Evolutionary conservation across 2,329 filamentous ascomycete species (phyloP).

Genomic region (Aureobasidium sp.): DNA sequence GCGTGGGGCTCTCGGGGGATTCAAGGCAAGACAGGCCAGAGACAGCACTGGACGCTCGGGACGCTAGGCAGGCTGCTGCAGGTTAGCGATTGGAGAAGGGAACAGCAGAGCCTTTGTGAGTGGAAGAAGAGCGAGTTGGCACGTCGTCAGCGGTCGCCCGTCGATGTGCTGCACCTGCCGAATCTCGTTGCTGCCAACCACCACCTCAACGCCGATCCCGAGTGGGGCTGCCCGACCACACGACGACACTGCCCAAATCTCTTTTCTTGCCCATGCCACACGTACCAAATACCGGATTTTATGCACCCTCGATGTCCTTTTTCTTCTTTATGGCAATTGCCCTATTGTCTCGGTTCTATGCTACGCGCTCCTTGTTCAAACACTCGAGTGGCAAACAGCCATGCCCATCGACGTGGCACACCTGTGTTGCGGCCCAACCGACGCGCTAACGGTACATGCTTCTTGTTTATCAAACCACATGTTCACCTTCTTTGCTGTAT

Average conservation of each 20-base stretch:
- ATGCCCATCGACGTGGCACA: constrained; percentile 5
- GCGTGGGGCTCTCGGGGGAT: neutral
- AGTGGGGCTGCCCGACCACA: constrained; percentile 9
- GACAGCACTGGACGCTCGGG: neutral
- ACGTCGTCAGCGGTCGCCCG: neutral
- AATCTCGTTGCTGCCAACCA: constrained; percentile 2
- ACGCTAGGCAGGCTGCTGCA: constrained; percentile 9
- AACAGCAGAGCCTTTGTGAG: neutral
- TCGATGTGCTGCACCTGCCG: neutral
- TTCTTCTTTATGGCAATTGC: neutral
- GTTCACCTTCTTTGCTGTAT: neutral
- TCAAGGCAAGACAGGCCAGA: constrained; percentile 14
- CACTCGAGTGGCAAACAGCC: neutral
- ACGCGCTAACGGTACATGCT: constrained; percentile 4
- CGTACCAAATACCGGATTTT: constrained; percentile 1
- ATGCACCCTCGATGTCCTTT: neutral
- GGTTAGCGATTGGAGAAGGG: constrained; percentile 17
- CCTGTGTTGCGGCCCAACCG: constrained; percentile 1
- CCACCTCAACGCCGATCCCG: constrained; percentile 2
- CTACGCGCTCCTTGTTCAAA: neutral
- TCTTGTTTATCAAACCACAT: neutral
- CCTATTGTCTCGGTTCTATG: neutral
- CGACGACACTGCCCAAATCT: neutral
- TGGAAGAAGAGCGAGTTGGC: constrained; percentile 1
- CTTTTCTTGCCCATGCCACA: neutral